Base-by-base conservation (phyloP, 1,284 basidiomycete species). In the Macrocystidia cucumis region DNA sequence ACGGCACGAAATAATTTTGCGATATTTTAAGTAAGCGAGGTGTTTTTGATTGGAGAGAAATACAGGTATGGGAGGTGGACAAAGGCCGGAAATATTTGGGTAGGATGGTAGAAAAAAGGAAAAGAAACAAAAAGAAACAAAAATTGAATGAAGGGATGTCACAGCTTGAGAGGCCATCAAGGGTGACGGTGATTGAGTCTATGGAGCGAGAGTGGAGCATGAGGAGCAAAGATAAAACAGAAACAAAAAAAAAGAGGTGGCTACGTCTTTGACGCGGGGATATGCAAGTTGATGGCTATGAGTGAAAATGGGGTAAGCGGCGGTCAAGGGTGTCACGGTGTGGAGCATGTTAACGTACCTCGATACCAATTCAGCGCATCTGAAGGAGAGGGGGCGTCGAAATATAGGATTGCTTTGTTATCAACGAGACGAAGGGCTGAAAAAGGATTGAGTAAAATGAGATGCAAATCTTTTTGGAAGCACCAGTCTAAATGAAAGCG, bases 341-440 rank as follows among this genome's bases (percentile, higher is more conserved):
- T 12, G 28, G 20, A 13, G 19, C 28, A 6, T 8, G 17, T 11
- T 5, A 29, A 56, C 72, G 44, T 52, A 86, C 86, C 86, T 75
- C 87, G 73, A 64, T 83, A 91, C 91, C 91, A 95, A 46, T 82
- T 89, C 49, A 91, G 57, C 19, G 88, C 87, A 43, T 88, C 84
- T 35, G 81, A 84, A 18, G 84, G 75, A 7, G 84, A 80, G 18
- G 82, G 78, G 30, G 85, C 86, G 52, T 88, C 85, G 50, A 97
- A 90, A 60, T 97, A 97, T 37, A 95, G 67, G 45, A 97, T 91
- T 5, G 91, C 91, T 62, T 88, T 88, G 57, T 87, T 85, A 49
- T 91, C 87, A 35, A 88, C 81, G 39, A 90, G 69, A 27, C 87
- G 81, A 33, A 90, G 70, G 37, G 79, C 87, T 89, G 49, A 29